These are phyloP conservation scores for Seminavis robusta DNA, from an alignment of 108 stramenopile species.

Conservation along the genomic window DNA sequence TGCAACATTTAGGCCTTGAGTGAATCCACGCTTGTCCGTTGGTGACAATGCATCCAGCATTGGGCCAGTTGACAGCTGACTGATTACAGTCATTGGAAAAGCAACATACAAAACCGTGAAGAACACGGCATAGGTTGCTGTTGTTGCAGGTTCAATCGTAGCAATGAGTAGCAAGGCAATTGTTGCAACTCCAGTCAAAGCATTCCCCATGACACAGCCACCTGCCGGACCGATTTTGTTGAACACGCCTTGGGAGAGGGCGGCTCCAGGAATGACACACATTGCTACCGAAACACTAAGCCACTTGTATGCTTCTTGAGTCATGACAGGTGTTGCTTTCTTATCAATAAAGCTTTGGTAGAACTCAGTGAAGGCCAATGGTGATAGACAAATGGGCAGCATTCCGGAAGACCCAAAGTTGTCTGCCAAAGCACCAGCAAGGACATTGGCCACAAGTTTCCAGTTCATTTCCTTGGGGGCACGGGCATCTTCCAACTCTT, in stretches of 20 bases:
- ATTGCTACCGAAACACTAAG: slow-evolving; percentile 40
- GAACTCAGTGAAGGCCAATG: slow-evolving; percentile 42
- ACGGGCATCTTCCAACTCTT: too few species aligned
- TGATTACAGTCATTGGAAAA: slow-evolving; percentile 53
- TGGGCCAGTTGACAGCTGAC: slow-evolving; percentile 48
- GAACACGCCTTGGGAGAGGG: slow-evolving; percentile 36
- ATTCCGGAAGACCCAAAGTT: slow-evolving; percentile 51
- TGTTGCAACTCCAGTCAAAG: slow-evolving; percentile 37
- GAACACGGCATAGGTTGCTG: slow-evolving; percentile 31
- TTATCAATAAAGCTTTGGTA: slow-evolving; percentile 17
- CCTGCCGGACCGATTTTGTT: slow-evolving; percentile 37
- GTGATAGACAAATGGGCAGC: slow-evolving; percentile 47
- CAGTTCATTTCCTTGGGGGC: too few species aligned
- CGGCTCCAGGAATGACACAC: slow-evolving; percentile 39
- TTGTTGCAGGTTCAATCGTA: slow-evolving; percentile 24
- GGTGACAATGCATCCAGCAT: slow-evolving; percentile 53
- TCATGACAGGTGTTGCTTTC: slow-evolving; percentile 37
- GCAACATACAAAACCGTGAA: slow-evolving; percentile 41
- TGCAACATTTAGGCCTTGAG: slow-evolving; percentile 47
- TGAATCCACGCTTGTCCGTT: slow-evolving; percentile 38
- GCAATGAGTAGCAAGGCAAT: slow-evolving; percentile 30
- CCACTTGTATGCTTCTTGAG: slow-evolving; percentile 41
- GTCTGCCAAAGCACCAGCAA: slow-evolving; percentile 33
- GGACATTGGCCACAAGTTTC: slow-evolving; percentile 26
- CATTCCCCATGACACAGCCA: slow-evolving; percentile 46